Conservation (phyloP, 148 eudicot species). For the Camellia japonica region DNA sequence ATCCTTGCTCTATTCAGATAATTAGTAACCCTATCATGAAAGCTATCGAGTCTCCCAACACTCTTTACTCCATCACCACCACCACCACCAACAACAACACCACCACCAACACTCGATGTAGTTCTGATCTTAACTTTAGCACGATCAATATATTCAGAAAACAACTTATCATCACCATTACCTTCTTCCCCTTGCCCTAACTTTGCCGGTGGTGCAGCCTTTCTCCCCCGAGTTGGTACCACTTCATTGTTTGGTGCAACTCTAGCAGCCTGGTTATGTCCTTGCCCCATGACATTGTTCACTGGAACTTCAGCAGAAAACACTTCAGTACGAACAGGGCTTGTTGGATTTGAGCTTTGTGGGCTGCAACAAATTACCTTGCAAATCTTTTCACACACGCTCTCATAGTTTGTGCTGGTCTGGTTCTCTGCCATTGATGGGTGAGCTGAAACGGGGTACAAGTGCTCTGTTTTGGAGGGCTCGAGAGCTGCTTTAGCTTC, state of each 20-base stretch:
- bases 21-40: constrained; percentile 28
- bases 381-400: constrained; percentile 21
- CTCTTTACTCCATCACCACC: background rate
- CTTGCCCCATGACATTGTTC: background rate
- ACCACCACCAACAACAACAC: background rate
- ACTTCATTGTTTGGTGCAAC: too few species aligned
- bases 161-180: constrained; percentile 19
- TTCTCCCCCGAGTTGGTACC: too few species aligned
- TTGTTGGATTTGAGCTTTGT: background rate
- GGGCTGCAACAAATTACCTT: constrained; percentile 13
- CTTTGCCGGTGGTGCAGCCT: too few species aligned
- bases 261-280: background rate
- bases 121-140: constrained; percentile 25
- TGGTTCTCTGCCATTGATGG: constrained; percentile 27
- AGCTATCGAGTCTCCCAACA: constrained; percentile 24
- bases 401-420: constrained; percentile 6
- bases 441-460: background rate
- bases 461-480: background rate
- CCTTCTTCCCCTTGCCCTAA: too few species aligned
- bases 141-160: constrained; percentile 25
- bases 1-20: constrained; percentile 28
- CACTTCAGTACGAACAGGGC: background rate
- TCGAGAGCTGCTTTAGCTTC: background rate
- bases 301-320: constrained; percentile 9
- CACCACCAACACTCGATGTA: constrained; percentile 16